A percentile compares a stretch with the other conserved stretches of the same genome.
Evolutionary conservation across 345 rosid genomes (phyloP).

Genomic region (Passiflora organensis): DNA sequence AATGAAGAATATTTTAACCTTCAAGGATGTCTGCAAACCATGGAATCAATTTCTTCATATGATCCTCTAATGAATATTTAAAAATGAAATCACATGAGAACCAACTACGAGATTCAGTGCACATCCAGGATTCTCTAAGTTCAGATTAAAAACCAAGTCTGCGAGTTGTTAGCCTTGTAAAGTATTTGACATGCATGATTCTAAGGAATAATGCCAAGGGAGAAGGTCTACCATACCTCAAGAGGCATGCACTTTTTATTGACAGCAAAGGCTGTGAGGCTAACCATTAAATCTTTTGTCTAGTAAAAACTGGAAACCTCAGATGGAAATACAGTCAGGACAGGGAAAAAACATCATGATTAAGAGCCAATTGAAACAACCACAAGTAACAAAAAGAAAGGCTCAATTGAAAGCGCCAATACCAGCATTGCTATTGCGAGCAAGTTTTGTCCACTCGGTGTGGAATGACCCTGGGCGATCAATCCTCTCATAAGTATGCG

Average conservation of each 20-base stretch:
- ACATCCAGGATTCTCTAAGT: too few relatives aligned
- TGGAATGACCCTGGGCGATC: slow-evolving; percentile 81
- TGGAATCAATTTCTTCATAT: too few relatives aligned
- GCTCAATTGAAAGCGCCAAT: slow-evolving; percentile 53
- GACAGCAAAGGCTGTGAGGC: slow-evolving; percentile 21
- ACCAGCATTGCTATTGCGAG: slow-evolving; percentile 43
- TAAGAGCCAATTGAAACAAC: slow-evolving; percentile 21
- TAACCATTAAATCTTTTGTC: slow-evolving; percentile 31
- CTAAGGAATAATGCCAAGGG: too few relatives aligned
- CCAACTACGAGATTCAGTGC: too few relatives aligned
- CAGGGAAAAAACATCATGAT: slow-evolving; percentile 12
- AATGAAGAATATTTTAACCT: too few relatives aligned
- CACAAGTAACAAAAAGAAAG: slow-evolving; percentile 11
- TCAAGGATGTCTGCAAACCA: too few relatives aligned
- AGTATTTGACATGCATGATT: too few relatives aligned
- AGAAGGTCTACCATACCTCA: neutral
- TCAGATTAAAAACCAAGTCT: too few relatives aligned
- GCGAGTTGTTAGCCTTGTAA: too few relatives aligned
- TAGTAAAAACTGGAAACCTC: slow-evolving; percentile 12
- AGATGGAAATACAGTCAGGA: slow-evolving; percentile 12
- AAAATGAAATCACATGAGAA: too few relatives aligned
- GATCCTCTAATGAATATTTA: too few relatives aligned
- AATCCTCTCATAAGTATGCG: slow-evolving; percentile 88
- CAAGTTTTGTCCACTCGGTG: slow-evolving; percentile 88
- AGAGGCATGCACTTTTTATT: slow-evolving; percentile 49